A percentile compares a stretch with the other conserved stretches of the same genome.
phyloP scores from a whole-genome alignment of 2,329 filamentous ascomycete species.

The Paecilomyces formosus region DNA sequence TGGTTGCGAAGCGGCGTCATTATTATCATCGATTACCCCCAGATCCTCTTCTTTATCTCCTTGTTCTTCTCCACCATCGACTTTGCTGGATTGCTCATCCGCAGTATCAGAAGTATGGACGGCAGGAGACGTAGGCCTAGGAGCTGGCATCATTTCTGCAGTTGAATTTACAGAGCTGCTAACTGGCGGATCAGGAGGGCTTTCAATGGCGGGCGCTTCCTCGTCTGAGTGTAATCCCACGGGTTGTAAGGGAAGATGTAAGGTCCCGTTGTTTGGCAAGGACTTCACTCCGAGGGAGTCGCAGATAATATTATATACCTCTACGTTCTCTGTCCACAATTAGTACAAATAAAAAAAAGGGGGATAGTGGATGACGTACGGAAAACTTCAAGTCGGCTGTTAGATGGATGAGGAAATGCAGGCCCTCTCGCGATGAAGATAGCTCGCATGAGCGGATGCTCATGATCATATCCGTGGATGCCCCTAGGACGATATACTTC shows the following conservation, averaged over 20 bases:
- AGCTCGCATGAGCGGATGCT: constrained; percentile 90
- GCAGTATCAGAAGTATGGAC: constrained; percentile 2
- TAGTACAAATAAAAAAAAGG: neutral
- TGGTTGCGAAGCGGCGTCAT: neutral
- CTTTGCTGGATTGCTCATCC: constrained; percentile 3
- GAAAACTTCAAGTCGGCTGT: constrained; percentile 72
- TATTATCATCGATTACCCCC: constrained; percentile 12
- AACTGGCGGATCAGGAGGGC: constrained; percentile 24
- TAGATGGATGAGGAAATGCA: constrained; percentile 78
- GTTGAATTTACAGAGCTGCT: constrained; percentile 3
- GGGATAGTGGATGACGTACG: constrained; percentile 52
- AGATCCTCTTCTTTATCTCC: constrained; percentile 7
- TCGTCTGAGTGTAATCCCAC: constrained; percentile 39
- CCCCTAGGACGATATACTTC: constrained; percentile 71
- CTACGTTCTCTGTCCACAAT: constrained; percentile 65
- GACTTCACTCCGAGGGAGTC: constrained; percentile 72
- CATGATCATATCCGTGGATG: constrained; percentile 89
- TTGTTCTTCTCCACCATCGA: constrained; percentile 2
- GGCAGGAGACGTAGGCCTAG: neutral
- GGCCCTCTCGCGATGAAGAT: constrained; percentile 91
- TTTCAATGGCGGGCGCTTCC: constrained; percentile 21
- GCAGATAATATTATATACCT: constrained; percentile 92
- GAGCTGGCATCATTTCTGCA: neutral
- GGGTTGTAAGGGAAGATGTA: constrained; percentile 45
- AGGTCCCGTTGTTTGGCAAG: constrained; percentile 77